Evolutionary conservation across 345 rosid species (phyloP).

Genomic region (Carallia brachiata): DNA sequence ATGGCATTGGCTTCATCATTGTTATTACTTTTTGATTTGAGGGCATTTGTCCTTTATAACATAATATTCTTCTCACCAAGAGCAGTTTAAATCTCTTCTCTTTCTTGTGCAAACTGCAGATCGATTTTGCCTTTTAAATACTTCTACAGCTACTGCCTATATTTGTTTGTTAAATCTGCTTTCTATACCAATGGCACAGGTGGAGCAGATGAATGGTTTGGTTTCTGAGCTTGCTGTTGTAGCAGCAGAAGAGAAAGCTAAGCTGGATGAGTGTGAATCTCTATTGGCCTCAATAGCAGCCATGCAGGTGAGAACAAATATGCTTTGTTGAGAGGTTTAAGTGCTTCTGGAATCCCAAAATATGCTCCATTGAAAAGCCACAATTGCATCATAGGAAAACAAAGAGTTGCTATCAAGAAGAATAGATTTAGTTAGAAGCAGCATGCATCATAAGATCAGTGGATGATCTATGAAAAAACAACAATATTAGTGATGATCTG

Average conservation of each 20-base stretch:
- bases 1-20: neutral
- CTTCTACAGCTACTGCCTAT: slow-evolving; percentile 12
- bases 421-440: neutral
- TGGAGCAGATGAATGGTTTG: slow-evolving; percentile 52
- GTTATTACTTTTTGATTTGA: neutral
- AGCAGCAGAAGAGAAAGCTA: slow-evolving; percentile 47
- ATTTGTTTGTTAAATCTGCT: slow-evolving; percentile 5
- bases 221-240: slow-evolving; percentile 64
- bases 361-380: no score
- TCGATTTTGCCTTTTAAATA: neutral
- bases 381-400: neutral
- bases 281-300: slow-evolving; percentile 63
- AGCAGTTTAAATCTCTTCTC: neutral
- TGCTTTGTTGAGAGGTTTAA: neutral
- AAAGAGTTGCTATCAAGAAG: neutral
- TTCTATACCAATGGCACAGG: slow-evolving; percentile 28
- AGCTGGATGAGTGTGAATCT: slow-evolving; percentile 66
- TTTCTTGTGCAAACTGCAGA: neutral
- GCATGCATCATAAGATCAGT: neutral
- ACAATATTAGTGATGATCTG: no score
- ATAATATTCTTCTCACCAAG: neutral
- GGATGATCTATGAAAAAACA: no score
- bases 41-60: neutral
- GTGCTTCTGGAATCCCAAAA: no score
- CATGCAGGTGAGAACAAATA: slow-evolving; percentile 54